A percentile compares a stretch with the other conserved stretches of the same genome.
These are phyloP conservation scores for Neocatenulostroma microsporum DNA, from an alignment of 2,329 filamentous ascomycete species.

Conservation along the genomic window DNA sequence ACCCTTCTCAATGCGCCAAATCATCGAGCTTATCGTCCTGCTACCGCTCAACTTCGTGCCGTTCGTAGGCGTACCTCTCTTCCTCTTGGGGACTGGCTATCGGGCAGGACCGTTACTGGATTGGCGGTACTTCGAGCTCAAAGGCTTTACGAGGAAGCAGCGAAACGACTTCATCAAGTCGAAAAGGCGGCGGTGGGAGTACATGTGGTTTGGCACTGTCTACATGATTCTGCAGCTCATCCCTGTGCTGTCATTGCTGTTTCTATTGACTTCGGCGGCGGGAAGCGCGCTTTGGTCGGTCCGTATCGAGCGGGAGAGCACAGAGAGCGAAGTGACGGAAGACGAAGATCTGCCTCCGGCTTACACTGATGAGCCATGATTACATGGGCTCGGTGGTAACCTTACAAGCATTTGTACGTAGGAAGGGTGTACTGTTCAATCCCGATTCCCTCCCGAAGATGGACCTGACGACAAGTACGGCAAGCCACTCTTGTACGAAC, in stretches of 20 bases:
- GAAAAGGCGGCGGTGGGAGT: conserved; percentile 63
- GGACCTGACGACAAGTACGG: too few species aligned
- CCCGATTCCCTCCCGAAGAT: too few species aligned
- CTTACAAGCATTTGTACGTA: too few species aligned
- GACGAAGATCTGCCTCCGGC: conserved; percentile 19
- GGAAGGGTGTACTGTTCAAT: too few species aligned
- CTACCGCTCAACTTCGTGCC: conserved; percentile 78
- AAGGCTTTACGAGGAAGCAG: conserved; percentile 65
- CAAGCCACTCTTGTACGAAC: too few species aligned
- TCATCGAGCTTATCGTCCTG: conserved; percentile 65
- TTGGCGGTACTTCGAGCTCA: conserved; percentile 80
- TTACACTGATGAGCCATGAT: conserved; percentile 27
- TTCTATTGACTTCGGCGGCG: conserved; percentile 76
- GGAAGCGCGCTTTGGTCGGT: conserved; percentile 83
- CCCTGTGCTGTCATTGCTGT: conserved; percentile 86
- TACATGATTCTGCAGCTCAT: conserved; percentile 81
- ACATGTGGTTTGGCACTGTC: conserved; percentile 86
- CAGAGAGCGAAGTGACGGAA: conserved; percentile 8
- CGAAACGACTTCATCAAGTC: conserved; percentile 60
- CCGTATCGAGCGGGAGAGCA: conserved; percentile 58
- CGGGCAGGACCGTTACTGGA: conserved; percentile 82
- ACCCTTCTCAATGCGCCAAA: conserved; percentile 86
- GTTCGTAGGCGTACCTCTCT: conserved; percentile 71
- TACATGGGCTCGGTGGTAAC: too few species aligned
- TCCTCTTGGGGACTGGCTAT: conserved; percentile 80